Evolutionary conservation across 768 basidiomycete genomes (phyloP).

Genomic region (Exsudoporus frostii): DNA sequence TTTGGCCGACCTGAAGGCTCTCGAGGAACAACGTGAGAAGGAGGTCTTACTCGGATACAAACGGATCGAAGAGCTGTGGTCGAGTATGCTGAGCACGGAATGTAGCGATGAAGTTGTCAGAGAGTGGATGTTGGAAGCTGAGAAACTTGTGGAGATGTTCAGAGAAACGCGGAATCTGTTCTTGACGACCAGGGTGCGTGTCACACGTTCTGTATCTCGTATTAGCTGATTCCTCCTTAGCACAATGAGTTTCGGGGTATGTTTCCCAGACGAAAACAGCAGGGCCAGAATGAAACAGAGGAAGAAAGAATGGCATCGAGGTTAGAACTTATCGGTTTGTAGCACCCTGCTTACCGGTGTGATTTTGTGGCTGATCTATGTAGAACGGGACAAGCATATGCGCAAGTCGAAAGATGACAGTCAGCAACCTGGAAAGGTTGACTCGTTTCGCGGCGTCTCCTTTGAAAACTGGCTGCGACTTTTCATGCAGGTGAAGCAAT

Average conservation of each 20-base stretch:
- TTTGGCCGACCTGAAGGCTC: conserved; percentile 54
- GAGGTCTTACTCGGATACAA: conserved; percentile 58
- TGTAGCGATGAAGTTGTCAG: conserved; percentile 51
- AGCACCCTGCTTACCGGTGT: not conserved
- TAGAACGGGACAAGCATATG: conserved; percentile 34
- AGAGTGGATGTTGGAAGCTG: conserved; percentile 81
- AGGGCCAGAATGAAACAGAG: conserved; percentile 10
- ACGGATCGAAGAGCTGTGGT: conserved; percentile 62
- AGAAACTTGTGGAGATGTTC: conserved; percentile 85
- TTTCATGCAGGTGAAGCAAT: conserved; percentile 68
- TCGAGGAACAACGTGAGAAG: conserved; percentile 65
- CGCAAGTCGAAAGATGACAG: conserved; percentile 46
- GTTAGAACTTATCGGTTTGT: conserved; percentile 57
- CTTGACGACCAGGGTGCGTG: conserved; percentile 66
- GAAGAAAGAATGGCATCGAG: conserved; percentile 54
- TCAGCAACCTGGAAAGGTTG: conserved; percentile 43
- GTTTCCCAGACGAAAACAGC: conserved; percentile 17
- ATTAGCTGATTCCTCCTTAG: conserved; percentile 7
- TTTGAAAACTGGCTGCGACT: conserved; percentile 84
- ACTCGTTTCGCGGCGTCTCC: conserved; percentile 73
- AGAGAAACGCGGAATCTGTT: conserved; percentile 85
- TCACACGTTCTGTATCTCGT: conserved; percentile 19
- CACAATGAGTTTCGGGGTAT: conserved; percentile 20
- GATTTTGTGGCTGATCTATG: not conserved
- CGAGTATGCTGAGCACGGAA: conserved; percentile 40